A percentile compares a stretch with the other conserved stretches of the same genome.
Evolutionary conservation across 129 eudicot species (phyloP).

Genomic region (Saposhnikovia divaricata): DNA sequence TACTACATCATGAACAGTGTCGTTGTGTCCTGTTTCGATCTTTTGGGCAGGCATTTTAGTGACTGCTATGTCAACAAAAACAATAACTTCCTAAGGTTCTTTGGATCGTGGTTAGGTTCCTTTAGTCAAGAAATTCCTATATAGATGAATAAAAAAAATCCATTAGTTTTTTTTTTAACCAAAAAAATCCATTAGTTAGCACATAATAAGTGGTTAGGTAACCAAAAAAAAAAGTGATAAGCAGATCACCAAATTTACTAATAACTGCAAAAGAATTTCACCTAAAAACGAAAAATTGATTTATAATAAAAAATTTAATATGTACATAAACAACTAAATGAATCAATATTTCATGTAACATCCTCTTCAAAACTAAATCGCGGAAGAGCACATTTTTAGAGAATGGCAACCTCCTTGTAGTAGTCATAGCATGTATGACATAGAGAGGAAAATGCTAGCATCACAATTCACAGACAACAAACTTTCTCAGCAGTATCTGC

Average conservation of each 20-base stretch:
- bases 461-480: background rate
- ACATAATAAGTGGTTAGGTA: background rate
- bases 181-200: background rate
- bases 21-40: conserved; percentile 46
- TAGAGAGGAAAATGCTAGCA: background rate
- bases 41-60: conserved; percentile 41
- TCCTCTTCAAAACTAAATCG: background rate
- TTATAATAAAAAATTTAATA: background rate
- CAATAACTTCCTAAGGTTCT: background rate
- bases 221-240: background rate
- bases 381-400: background rate
- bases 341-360: background rate
- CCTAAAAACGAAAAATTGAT: background rate
- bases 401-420: background rate
- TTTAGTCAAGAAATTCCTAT: conserved; percentile 1
- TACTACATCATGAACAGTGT: conserved; percentile 38
- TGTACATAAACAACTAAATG: background rate
- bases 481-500: background rate
- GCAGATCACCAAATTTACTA: background rate
- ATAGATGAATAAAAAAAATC: background rate
- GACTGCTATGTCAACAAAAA: background rate
- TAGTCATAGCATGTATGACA: background rate
- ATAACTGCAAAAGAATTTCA: background rate
- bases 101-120: background rate
- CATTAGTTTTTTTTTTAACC: background rate